These are phyloP conservation scores for Talaromyces amestolkiae DNA, from an alignment of 2,329 filamentous ascomycete genomes.

Conservation along the genomic window DNA sequence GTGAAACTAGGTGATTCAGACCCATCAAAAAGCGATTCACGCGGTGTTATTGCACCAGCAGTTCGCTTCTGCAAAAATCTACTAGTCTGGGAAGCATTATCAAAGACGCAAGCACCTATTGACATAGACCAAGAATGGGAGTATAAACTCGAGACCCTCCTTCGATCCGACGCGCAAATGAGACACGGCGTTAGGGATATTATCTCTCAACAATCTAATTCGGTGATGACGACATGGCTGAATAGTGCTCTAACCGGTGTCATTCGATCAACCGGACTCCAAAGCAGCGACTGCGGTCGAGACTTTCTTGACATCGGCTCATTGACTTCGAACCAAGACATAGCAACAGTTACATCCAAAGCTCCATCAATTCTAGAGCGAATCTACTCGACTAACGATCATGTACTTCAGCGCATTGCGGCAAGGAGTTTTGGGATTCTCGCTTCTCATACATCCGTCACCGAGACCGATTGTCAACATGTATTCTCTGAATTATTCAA, in stretches of 20 bases:
- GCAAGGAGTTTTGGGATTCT: slow-evolving; percentile 75
- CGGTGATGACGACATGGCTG: slow-evolving; percentile 37
- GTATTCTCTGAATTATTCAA: slow-evolving; percentile 49
- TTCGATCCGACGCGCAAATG: slow-evolving; percentile 67
- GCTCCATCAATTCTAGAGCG: slow-evolving; percentile 57
- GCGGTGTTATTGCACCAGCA: slow-evolving; percentile 63
- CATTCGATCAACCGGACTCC: slow-evolving; percentile 38
- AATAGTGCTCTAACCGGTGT: slow-evolving; percentile 47
- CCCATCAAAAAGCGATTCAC: slow-evolving; percentile 30
- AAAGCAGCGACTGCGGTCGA: slow-evolving; percentile 46
- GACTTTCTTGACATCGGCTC: slow-evolving; percentile 57
- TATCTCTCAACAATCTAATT: slow-evolving; percentile 34
- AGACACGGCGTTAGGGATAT: slow-evolving; percentile 53
- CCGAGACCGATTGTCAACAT: slow-evolving; percentile 42
- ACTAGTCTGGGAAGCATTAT: slow-evolving; percentile 58
- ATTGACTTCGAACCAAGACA: slow-evolving; percentile 52
- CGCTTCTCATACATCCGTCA: slow-evolving; percentile 58
- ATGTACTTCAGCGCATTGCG: slow-evolving; percentile 63
- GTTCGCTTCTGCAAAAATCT: slow-evolving; percentile 67
- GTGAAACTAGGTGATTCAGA: slow-evolving; percentile 28
- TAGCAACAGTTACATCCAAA: slow-evolving; percentile 52
- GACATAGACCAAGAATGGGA: slow-evolving; percentile 80
- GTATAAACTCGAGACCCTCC: slow-evolving; percentile 68
- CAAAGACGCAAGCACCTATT: slow-evolving; percentile 42
- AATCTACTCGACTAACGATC: slow-evolving; percentile 66